Base-by-base conservation (phyloP, 2,329 filamentous ascomycete genomes). In the Ophiosphaerella narmari region DNA sequence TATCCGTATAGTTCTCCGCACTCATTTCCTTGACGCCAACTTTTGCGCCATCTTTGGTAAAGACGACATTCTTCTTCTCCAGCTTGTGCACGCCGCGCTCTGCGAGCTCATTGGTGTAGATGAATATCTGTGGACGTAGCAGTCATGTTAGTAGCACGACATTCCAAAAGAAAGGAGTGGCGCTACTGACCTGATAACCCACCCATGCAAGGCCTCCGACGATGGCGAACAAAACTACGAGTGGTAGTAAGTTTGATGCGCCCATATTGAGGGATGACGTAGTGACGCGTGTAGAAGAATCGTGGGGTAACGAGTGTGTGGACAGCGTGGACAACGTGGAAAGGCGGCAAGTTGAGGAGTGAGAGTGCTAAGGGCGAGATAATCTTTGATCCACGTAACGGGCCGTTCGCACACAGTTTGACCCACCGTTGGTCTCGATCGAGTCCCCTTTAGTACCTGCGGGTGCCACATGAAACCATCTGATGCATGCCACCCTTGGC, bases 21-120 rank as follows among this genome's bases (percentile, higher is more conserved):
- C 81, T 80, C 42, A 88, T 73, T 53, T 90, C 80, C 74, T 86
- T 88, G 54, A 92, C 82, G 41, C 86, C 86, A 38, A 92, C 87
- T 63, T 83, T 82, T 53, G 89, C 75, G 47, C 89, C 89, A 48
- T 91, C 88, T 70, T 89, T 90, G 34, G 86, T 87, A 73, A 91
- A 88, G 35, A 85, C 78, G 48, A 92, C 82, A 69, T 91, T 88
- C 77, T 88, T 89, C 75, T 84, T 84, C 70, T 86, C 85, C 83
- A 91, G 88, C 66, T 84, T 84, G 73, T 87, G 80, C 41, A 81
- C 82, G 39, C 88, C 87, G 50, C 82, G 80, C 52, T 83, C 78
- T 53, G 83, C 81, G 62, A 92, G 86, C 71, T 88, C 81, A 74
- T 78, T 80, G 47, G 83, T 79, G 73, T 85, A 85, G 46, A 88